Base-by-base conservation (phyloP, 2,329 filamentous ascomycete genomes). In the Aureobasidium leucospermi region DNA sequence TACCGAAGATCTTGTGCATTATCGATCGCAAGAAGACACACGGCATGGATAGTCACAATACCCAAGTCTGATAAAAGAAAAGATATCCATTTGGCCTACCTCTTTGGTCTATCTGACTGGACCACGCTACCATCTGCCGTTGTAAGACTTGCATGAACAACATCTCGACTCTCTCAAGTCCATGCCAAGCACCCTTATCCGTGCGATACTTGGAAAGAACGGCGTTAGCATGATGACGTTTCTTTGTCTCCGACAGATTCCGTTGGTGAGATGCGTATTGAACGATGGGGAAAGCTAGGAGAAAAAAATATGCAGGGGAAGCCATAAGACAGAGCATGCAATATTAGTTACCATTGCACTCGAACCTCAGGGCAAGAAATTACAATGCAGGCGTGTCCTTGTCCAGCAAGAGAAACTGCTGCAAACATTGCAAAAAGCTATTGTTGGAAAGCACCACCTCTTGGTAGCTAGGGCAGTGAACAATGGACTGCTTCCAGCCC, bases 281-380 rank as follows among this genome's bases (percentile, higher is more conserved):
- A 11, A 32, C 39, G 51, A 43, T 55, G 51, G 51, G 39, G 39
- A 55, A 43, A 34, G 51, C 51, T 55, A 55, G 43, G 49, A 38
- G 43, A 38, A 34, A 43, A 41, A 43, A 19, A 29, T 34, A 55
- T 55, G 51, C 51, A 55, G 51, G 51, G 51, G 51, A 36, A 31
- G 16, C 49, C 36, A 15, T 41, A 36, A 52, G 16, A 31, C 39
- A 19, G 38, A 38, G 38, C 36, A 19, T 42, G 49, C 49, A 41
- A 13, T 8, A 36, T 13, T 36, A 36, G 3, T 3, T 15, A 7
- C n/a, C 39, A 42, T n/a, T 7, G n/a, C 23, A 16, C 39, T 42
- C 2, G 6, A 16, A 42, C 10, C 6, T 42, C 6, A 13, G n/a
- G 11, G 39, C 39, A 39, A 15, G 48, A n/a, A 16, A 6, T n/a